These are phyloP conservation scores for Nakazawaea ishiwadae DNA, from an alignment of 805 yeast species.

Conservation along the genomic window DNA sequence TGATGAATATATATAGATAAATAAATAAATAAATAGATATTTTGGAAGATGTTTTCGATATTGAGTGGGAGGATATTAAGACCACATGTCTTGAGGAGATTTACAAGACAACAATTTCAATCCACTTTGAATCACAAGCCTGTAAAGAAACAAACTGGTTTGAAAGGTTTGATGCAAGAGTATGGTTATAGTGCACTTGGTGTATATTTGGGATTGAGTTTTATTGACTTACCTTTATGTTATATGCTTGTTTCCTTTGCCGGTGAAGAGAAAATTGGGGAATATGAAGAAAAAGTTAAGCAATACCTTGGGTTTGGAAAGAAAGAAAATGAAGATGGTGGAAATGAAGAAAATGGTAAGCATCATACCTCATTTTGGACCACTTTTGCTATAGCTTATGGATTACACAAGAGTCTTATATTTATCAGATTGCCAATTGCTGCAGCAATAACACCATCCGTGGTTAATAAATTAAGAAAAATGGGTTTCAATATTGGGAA, in stretches of 20 bases:
- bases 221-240: constrained; percentile 79
- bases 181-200: constrained; percentile 92
- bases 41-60: background rate
- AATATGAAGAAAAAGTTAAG: constrained; percentile 58
- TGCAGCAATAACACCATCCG: constrained; percentile 84
- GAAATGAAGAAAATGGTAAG: constrained; percentile 14
- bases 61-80: background rate
- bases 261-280: constrained; percentile 78
- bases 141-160: constrained; percentile 34
- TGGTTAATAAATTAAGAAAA: constrained; percentile 58
- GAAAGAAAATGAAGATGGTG: constrained; percentile 20
- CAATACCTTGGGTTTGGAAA: constrained; percentile 60
- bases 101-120: constrained; percentile 1
- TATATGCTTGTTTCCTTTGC: constrained; percentile 77
- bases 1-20: too few species aligned
- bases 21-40: too few species aligned
- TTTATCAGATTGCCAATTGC: constrained; percentile 84
- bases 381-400: constrained; percentile 87
- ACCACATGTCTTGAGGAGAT: background rate
- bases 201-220: constrained; percentile 69
- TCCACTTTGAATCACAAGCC: background rate
- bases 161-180: constrained; percentile 67
- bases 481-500: constrained; percentile 81
- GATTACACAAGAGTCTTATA: constrained; percentile 82
- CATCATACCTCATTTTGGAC: constrained; percentile 50